Percentiles rank a stretch among this genome's conserved stretches.
These are phyloP conservation scores for Hypomyces rosellus DNA, from an alignment of 2,329 filamentous ascomycete species.

Conservation along the genomic window DNA sequence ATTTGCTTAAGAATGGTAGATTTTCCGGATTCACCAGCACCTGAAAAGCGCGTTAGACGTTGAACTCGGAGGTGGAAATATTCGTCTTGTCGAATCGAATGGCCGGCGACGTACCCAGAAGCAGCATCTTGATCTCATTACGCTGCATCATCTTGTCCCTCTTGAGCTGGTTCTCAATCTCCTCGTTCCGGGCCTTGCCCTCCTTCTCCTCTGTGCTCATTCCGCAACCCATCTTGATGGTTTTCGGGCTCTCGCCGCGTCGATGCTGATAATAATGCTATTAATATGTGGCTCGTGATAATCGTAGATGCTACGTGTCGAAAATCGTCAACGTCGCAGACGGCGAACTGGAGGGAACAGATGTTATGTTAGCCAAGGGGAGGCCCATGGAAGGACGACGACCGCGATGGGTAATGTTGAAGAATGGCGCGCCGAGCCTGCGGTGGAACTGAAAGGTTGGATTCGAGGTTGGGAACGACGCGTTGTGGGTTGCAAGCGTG, in stretches of 20 bases:
- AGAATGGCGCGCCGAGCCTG: not conserved
- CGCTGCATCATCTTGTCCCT: conserved; percentile 97
- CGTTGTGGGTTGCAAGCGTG: no score
- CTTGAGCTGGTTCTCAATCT: conserved; percentile 99
- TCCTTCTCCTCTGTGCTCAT: conserved; percentile 99
- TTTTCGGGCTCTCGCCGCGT: conserved; percentile 18
- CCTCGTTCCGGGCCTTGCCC: conserved; percentile 99
- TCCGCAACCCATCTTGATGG: conserved; percentile 92
- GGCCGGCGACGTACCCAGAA: conserved; percentile 63
- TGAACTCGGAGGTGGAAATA: not conserved
- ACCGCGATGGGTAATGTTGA: not conserved
- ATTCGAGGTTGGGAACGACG: no score
- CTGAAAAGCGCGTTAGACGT: conserved; percentile 37
- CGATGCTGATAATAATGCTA: not conserved
- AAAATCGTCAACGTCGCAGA: conserved; percentile 6
- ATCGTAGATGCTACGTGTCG: conserved; percentile 4
- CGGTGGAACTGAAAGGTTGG: not conserved
- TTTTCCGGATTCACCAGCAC: conserved; percentile 92
- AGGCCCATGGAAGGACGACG: not conserved
- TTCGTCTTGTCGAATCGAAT: not conserved
- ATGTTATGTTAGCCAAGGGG: conserved; percentile 4
- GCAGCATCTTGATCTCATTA: conserved; percentile 99
- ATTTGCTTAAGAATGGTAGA: conserved; percentile 98
- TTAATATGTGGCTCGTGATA: not conserved
- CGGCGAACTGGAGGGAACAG: not conserved